A percentile compares a stretch with the other conserved stretches of the same genome.
phyloP scores from a whole-genome alignment of 495 filamentous ascomycete genomes.

The Aspergillus hancockii region DNA sequence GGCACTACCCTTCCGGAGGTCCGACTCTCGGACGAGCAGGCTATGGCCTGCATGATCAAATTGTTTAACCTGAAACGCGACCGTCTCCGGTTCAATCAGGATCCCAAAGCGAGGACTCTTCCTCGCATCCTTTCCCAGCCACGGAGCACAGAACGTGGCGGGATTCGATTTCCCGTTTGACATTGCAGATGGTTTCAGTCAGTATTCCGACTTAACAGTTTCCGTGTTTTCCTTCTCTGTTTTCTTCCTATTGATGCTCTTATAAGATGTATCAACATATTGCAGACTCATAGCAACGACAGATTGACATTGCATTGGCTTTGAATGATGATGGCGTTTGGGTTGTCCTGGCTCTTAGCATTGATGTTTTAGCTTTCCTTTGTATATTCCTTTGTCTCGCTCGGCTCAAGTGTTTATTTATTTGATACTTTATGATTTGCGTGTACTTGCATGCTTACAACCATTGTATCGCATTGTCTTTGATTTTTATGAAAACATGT shows the following conservation, averaged over 20 bases:
- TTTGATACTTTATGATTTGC: neutral
- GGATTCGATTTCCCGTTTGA: constrained; percentile 21
- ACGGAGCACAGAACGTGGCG: constrained; percentile 15
- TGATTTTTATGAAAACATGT: neutral
- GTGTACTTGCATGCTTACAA: neutral
- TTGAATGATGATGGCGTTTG: neutral
- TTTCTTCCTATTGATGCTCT: neutral
- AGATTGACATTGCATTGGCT: neutral
- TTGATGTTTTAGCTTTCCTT: neutral
- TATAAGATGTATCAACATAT: constrained; percentile 6
- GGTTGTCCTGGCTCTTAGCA: neutral
- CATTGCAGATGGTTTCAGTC: neutral
- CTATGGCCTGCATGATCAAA: constrained; percentile 23
- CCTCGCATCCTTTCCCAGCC: constrained; percentile 24
- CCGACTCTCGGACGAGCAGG: constrained; percentile 19
- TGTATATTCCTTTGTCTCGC: neutral
- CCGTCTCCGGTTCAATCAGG: constrained; percentile 23
- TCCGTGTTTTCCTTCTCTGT: neutral
- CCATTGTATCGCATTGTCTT: neutral
- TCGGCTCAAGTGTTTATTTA: neutral
- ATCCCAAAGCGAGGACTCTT: constrained; percentile 20
- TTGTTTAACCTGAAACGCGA: constrained; percentile 24
- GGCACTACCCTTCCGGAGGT: constrained; percentile 5
- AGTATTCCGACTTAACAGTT: neutral
- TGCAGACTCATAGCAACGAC: neutral